A percentile compares a stretch with the other conserved stretches of the same genome.
Evolutionary conservation across 75 land plant species (phyloP).

Genomic region (Ceratopteris richardii): DNA sequence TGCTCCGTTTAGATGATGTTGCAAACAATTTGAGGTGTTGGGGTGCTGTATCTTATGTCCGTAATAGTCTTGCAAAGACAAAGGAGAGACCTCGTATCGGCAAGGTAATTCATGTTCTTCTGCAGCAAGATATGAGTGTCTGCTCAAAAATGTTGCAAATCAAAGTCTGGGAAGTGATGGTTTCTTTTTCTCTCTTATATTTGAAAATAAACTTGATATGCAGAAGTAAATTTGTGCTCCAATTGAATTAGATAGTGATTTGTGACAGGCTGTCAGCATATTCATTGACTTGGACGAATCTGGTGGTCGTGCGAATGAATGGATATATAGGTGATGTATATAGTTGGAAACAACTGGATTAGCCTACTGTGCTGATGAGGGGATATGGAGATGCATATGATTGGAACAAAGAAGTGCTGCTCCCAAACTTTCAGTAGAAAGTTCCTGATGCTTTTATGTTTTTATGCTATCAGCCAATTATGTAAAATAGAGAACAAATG

Average conservation of each 20-base stretch:
- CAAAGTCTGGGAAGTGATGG: too few species aligned
- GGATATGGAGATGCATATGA: too few species aligned
- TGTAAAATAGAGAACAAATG: too few species aligned
- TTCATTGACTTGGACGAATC: slow-evolving; percentile 94
- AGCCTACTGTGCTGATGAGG: too few species aligned
- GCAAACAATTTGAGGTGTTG: slow-evolving; percentile 86
- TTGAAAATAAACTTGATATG: background rate
- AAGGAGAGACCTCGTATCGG: slow-evolving; percentile 94
- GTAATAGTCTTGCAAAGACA: slow-evolving; percentile 64
- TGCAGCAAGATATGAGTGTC: background rate
- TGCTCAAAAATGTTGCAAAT: background rate
- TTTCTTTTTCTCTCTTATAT: too few species aligned
- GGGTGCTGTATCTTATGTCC: slow-evolving; percentile 95
- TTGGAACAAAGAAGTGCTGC: too few species aligned
- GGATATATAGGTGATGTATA: slow-evolving; percentile 71
- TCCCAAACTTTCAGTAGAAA: too few species aligned
- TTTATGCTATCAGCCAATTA: too few species aligned
- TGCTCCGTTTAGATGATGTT: slow-evolving; percentile 82
- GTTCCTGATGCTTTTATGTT: too few species aligned
- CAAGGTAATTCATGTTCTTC: slow-evolving; percentile 36
- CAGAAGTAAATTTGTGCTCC: too few species aligned
- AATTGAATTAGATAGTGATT: too few species aligned
- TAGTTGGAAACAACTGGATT: too few species aligned
- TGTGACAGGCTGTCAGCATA: slow-evolving; percentile 86
- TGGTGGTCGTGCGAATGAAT: slow-evolving; percentile 93